Evolutionary conservation across 2,329 filamentous ascomycete genomes (phyloP).

Genomic region (Chrysosporium queenslandicum): DNA sequence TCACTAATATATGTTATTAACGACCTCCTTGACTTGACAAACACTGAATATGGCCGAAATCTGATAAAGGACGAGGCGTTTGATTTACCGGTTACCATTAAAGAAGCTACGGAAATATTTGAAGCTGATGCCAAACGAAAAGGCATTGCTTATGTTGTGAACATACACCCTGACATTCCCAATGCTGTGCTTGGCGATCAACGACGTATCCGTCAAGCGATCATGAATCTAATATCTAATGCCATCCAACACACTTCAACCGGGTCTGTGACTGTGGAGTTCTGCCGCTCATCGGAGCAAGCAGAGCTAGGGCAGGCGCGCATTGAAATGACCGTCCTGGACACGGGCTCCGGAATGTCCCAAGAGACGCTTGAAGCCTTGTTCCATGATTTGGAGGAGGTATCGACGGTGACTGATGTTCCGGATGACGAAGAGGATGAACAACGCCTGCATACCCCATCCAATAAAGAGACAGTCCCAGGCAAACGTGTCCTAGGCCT

Average conservation of each 20-base stretch:
- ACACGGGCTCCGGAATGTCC: slow-evolving; percentile 7
- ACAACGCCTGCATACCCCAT: not conserved
- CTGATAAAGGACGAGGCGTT: slow-evolving; percentile 7
- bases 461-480: not conserved
- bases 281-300: not conserved
- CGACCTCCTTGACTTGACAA: slow-evolving; percentile 7
- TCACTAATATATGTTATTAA: slow-evolving; percentile 10
- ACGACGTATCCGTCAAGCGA: slow-evolving; percentile 2
- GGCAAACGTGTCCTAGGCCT: slow-evolving; percentile 4
- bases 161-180: not conserved
- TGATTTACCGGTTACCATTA: not conserved
- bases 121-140: slow-evolving; percentile 4
- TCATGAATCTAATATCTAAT: slow-evolving; percentile 7
- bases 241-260: slow-evolving; percentile 2
- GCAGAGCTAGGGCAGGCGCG: not conserved
- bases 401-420: not conserved
- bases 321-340: slow-evolving; percentile 2
- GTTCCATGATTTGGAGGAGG: slow-evolving; percentile 7
- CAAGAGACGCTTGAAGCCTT: not conserved
- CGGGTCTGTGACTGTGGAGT: slow-evolving; percentile 1
- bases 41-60: not conserved
- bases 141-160: slow-evolving; percentile 1
- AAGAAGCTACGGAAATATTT: slow-evolving; percentile 3
- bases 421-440: not conserved
- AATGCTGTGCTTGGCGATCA: slow-evolving; percentile 3